Conservation (phyloP, 306 rosid species). For the Casuarina equisetifolia region DNA sequence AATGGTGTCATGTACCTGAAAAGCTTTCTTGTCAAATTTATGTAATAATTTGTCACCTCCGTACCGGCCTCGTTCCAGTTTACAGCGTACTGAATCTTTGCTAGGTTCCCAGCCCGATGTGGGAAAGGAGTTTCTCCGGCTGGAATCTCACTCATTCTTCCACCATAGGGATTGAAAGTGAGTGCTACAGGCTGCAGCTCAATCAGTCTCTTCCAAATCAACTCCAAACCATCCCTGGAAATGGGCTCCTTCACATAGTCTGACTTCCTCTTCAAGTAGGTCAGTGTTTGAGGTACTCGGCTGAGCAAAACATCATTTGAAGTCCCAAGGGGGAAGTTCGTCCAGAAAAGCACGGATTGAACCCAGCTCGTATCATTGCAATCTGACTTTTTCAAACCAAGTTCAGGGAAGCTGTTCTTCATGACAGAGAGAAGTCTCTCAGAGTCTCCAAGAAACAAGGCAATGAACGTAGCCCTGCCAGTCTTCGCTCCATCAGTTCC, state of each 20-base stretch:
- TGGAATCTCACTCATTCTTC: conserved; percentile 36
- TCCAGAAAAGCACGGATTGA: conserved; percentile 36
- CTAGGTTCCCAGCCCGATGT: conserved; percentile 8
- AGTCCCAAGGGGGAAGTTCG: conserved; percentile 8
- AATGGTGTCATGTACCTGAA: conserved; percentile 27
- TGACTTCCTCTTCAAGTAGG: conserved; percentile 54
- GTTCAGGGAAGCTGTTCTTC: conserved; percentile 34
- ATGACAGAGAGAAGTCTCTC: conserved; percentile 24
- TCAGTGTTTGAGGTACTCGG: conserved; percentile 31
- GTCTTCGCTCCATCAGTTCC: conserved; percentile 7
- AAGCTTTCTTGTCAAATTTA: conserved; percentile 18
- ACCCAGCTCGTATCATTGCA: conserved; percentile 38
- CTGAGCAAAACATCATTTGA: conserved; percentile 41
- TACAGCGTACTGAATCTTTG: conserved; percentile 29
- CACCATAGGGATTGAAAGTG: conserved; percentile 61
- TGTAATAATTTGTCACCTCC: background rate
- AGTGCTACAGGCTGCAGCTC: conserved; percentile 35
- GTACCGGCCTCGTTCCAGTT: conserved; percentile 17
- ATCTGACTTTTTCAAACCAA: conserved; percentile 30
- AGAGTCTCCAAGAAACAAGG: conserved; percentile 37
- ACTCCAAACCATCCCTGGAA: conserved; percentile 39
- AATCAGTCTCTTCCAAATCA: conserved; percentile 64
- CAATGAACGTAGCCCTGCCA: conserved; percentile 27
- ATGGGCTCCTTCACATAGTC: conserved; percentile 44
- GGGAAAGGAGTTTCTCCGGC: background rate